Percentiles rank a stretch among this genome's conserved stretches.
These are phyloP conservation scores for Aspergillus asperescens DNA, from an alignment of 495 filamentous ascomycete genomes.

Conservation along the genomic window DNA sequence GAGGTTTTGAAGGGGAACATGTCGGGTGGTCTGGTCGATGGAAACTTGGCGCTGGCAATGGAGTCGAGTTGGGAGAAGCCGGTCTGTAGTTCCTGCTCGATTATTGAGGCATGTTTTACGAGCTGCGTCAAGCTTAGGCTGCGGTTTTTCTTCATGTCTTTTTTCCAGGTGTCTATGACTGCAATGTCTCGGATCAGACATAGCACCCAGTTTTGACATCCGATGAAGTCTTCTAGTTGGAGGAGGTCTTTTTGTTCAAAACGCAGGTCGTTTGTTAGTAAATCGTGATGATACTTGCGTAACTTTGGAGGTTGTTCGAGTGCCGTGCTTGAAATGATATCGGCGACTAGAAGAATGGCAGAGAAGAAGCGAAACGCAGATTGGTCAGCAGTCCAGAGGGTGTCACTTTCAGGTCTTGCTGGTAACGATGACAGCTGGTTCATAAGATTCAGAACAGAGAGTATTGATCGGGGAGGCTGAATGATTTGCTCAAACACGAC, in stretches of 20 bases:
- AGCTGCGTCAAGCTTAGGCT: neutral
- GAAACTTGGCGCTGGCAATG: neutral
- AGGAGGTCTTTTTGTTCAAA: neutral
- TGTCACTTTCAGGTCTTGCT: too few relatives aligned
- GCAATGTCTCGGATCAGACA: conserved; percentile 2
- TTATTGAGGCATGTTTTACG: neutral
- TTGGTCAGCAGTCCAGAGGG: neutral
- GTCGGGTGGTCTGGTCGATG: neutral
- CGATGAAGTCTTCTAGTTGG: conserved; percentile 2
- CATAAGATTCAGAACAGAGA: neutral
- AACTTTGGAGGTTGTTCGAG: neutral
- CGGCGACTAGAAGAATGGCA: neutral
- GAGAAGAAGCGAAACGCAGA: conserved; percentile 3
- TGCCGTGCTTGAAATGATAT: neutral
- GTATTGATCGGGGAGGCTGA: neutral
- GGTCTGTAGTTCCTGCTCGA: neutral
- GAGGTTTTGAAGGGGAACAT: neutral
- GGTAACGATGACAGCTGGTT: neutral
- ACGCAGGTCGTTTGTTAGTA: neutral
- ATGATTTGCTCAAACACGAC: neutral
- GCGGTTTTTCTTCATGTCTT: neutral
- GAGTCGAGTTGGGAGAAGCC: neutral
- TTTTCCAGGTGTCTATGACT: conserved; percentile 1
- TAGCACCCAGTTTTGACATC: conserved; percentile 6
- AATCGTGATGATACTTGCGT: neutral